A percentile compares a stretch with the other conserved stretches of the same genome.
Conservation (phyloP, 768 basidiomycete species). For the Podaxis rugospora region DNA sequence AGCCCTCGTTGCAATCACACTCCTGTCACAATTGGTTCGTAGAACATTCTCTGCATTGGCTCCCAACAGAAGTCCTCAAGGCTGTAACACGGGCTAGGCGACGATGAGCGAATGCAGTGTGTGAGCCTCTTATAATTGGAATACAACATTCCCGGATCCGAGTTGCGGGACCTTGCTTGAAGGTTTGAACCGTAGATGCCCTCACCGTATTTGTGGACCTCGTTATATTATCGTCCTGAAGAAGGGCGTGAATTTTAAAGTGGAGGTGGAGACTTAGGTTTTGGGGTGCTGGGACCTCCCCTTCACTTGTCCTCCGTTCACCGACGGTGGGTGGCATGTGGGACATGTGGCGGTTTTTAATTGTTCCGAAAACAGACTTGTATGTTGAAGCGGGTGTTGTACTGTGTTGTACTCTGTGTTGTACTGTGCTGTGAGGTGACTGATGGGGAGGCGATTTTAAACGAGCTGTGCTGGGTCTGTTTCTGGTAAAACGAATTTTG, state of each 20-base stretch:
- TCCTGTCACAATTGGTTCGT: constrained; percentile 7
- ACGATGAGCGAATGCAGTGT: neutral
- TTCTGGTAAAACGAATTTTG: neutral
- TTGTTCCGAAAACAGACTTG: neutral
- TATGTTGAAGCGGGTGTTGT: neutral
- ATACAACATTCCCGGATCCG: neutral
- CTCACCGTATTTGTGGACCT: neutral
- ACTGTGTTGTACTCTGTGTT: too few species aligned
- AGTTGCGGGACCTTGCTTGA: neutral
- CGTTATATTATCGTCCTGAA: neutral
- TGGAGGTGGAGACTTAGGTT: neutral
- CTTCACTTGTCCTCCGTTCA: neutral
- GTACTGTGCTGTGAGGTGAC: neutral
- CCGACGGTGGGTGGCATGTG: neutral
- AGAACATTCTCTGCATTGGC: constrained; percentile 6
- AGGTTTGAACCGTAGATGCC: neutral
- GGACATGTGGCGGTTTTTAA: neutral
- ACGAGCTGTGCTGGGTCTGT: neutral
- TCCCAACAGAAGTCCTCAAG: constrained; percentile 1
- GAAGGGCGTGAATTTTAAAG: neutral
- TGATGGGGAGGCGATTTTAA: neutral
- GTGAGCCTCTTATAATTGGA: neutral
- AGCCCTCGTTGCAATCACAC: constrained; percentile 10
- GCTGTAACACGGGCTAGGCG: constrained; percentile 1
- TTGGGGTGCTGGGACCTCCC: neutral